A percentile compares a stretch with the other conserved stretches of the same genome.
These are phyloP conservation scores for Acanthamoeba lenticulata DNA, from an alignment of 208 protist species.

Conservation along the genomic window DNA sequence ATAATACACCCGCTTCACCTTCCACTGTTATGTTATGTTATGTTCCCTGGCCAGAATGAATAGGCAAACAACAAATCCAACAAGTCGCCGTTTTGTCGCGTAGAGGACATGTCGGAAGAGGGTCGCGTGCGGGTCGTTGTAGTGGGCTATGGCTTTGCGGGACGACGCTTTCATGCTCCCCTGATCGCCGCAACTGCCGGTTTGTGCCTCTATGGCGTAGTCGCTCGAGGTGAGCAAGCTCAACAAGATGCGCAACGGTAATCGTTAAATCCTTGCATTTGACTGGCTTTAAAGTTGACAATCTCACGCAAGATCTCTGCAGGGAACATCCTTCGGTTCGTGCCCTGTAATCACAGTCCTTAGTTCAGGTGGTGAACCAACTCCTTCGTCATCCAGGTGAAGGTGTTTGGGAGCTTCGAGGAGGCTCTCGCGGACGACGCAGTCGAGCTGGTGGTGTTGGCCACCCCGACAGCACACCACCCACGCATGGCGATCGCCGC, in stretches of 20 bases:
- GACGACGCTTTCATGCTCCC: background rate
- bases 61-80: too few species aligned
- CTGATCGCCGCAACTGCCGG: background rate
- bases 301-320: too few species aligned
- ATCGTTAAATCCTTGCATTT: background rate
- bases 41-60: too few species aligned
- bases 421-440: background rate
- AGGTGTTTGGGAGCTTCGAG: slow-evolving; percentile 21
- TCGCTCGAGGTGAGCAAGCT: background rate
- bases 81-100: too few species aligned
- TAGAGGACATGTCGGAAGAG: too few species aligned
- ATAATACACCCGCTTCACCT: too few species aligned
- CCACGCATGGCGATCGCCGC: slow-evolving; percentile 23
- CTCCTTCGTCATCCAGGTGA: too few species aligned
- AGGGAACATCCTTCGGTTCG: background rate
- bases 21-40: too few species aligned
- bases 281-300: too few species aligned
- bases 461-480: background rate
- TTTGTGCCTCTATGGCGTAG: background rate
- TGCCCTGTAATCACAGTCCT: background rate
- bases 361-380: background rate
- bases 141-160: slow-evolving; percentile 8
- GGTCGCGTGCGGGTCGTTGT: background rate
- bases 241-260: background rate
- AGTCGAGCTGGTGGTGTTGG: slow-evolving; percentile 29